phyloP scores from a whole-genome alignment of 2,329 filamentous ascomycete species.

The Neofusicoccum sp. region DNA sequence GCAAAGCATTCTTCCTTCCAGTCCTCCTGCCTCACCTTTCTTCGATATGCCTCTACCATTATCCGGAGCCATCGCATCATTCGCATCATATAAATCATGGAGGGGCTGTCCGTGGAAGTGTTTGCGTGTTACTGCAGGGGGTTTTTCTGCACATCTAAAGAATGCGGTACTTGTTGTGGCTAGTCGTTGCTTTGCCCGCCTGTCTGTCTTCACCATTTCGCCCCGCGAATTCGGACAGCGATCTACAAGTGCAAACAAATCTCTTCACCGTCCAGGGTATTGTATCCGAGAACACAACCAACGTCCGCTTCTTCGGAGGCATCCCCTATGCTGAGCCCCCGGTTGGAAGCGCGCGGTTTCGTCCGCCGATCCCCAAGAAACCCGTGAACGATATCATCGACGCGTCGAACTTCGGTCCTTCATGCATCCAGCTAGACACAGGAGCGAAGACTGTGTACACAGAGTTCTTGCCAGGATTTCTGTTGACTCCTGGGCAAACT shows the following conservation, averaged over 20 bases:
- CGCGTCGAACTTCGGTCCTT: constrained; percentile 28
- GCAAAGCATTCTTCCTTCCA: constrained; percentile 2
- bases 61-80: not conserved
- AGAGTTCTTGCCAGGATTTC: constrained; percentile 28
- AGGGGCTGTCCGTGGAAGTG: not conserved
- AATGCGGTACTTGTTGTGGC: not conserved
- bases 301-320: constrained; percentile 24
- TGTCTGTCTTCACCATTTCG: not conserved
- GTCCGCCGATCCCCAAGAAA: constrained; percentile 26
- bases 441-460: constrained; percentile 29
- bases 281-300: constrained; percentile 27
- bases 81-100: not conserved
- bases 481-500: constrained; percentile 27
- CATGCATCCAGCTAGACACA: constrained; percentile 28
- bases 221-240: not conserved
- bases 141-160: not conserved
- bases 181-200: not conserved
- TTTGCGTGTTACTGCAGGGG: too few species aligned
- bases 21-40: not conserved
- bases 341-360: constrained; percentile 9
- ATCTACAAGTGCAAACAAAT: constrained; percentile 27
- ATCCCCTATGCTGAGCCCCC: constrained; percentile 21
- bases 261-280: constrained; percentile 27
- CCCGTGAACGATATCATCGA: constrained; percentile 25
- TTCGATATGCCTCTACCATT: not conserved